Conservation (phyloP, 164 flowering plant genomes). For the Berberis vulgaris region DNA sequence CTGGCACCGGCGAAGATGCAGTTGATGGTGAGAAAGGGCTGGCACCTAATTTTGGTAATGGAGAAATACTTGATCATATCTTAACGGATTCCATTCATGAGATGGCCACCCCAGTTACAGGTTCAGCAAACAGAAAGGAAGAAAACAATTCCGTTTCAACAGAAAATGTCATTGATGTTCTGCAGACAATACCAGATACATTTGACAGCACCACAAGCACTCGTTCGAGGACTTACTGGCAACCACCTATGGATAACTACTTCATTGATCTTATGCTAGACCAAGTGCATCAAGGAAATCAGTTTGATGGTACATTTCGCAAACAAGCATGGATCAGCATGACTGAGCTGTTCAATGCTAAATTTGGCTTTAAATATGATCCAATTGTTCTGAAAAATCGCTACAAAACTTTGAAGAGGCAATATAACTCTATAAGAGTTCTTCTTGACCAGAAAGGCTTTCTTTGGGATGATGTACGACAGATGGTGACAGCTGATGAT, state of each 20-base stretch:
- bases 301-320: conserved; percentile 39
- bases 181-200: conserved; percentile 23
- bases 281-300: conserved; percentile 45
- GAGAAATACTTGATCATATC: conserved; percentile 10
- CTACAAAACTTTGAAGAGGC: conserved; percentile 49
- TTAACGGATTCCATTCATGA: conserved; percentile 12
- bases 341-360: conserved; percentile 39
- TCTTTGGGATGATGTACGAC: conserved; percentile 47
- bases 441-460: conserved; percentile 48
- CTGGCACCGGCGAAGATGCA: conserved; percentile 7
- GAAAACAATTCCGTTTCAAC: conserved; percentile 22
- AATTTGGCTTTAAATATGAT: conserved; percentile 38
- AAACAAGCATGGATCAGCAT: conserved; percentile 52
- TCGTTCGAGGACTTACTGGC: conserved; percentile 54
- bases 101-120: conserved; percentile 23
- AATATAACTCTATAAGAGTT: conserved; percentile 38
- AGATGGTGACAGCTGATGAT: conserved; percentile 65
- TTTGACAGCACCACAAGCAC: conserved; percentile 3
- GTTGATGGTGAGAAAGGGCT: conserved; percentile 11
- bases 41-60: conserved; percentile 3
- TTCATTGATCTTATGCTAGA: conserved; percentile 60
- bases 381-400: conserved; percentile 43
- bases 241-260: conserved; percentile 54
- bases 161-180: conserved; percentile 15
- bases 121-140: conserved; percentile 17